Conservation (phyloP, 2,329 filamentous ascomycete genomes). For the Penicillium sp. region DNA sequence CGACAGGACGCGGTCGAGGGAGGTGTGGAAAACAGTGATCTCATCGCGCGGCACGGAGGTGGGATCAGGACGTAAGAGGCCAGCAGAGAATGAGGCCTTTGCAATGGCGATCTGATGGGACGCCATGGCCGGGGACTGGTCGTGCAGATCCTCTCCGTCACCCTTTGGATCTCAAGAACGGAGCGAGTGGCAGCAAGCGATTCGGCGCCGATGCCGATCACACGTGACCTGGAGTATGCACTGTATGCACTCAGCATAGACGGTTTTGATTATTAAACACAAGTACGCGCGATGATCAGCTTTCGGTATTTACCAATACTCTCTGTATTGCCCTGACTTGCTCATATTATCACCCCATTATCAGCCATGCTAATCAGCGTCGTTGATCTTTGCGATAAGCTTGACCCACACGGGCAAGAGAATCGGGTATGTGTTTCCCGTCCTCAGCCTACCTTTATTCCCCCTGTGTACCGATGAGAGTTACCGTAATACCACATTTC, state of each 20-base stretch:
- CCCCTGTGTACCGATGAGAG: too few species aligned
- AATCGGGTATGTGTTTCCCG: not conserved
- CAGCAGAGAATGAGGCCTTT: conserved; percentile 72
- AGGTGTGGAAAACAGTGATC: conserved; percentile 65
- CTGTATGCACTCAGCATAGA: not conserved
- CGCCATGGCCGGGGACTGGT: conserved; percentile 50
- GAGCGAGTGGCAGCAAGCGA: not conserved
- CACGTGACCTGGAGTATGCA: conserved; percentile 1
- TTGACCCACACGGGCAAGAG: too few species aligned
- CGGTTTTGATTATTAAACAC: too few species aligned
- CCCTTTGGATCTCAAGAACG: not conserved
- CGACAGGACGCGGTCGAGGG: conserved; percentile 62
- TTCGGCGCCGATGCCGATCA: not conserved
- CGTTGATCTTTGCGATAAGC: too few species aligned
- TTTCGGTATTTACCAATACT: too few species aligned
- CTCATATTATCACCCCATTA: too few species aligned
- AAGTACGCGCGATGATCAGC: too few species aligned
- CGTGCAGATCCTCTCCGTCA: not conserved
- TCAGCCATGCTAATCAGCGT: too few species aligned
- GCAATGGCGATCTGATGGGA: conserved; percentile 71
- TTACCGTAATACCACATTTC: too few species aligned
- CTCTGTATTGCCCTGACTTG: too few species aligned
- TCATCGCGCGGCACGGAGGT: conserved; percentile 64
- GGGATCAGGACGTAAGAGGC: conserved; percentile 72
- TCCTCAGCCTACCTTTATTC: conserved; percentile 3